phyloP scores from a whole-genome alignment of 305 asterid species.

The Fraxinus floribunda region DNA sequence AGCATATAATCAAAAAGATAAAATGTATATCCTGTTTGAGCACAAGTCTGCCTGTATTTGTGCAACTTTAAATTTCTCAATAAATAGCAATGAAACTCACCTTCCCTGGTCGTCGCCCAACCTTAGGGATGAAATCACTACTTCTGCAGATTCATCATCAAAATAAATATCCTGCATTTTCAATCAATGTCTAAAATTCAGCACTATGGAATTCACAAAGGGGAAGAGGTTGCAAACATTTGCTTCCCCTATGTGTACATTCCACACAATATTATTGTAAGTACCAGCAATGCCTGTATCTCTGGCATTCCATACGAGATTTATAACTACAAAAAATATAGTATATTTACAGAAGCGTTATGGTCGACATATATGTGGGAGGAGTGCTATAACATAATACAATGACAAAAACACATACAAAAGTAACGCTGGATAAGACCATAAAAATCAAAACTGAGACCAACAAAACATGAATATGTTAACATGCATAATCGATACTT shows the following conservation, averaged over 20 bases:
- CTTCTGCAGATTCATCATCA: constrained; percentile 96
- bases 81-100: constrained; percentile 41
- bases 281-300: background rate
- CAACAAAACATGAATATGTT: background rate
- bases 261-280: background rate
- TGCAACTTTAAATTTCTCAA: background rate
- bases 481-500: background rate
- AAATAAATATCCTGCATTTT: constrained; percentile 84
- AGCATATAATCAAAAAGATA: background rate
- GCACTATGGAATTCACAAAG: constrained; percentile 9
- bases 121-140: constrained; percentile 93
- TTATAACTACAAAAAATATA: background rate
- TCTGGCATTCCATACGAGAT: background rate
- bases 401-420: background rate
- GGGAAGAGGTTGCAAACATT: background rate
- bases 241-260: background rate
- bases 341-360: background rate
- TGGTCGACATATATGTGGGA: background rate
- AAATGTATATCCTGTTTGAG: background rate
- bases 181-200: constrained; percentile 24
- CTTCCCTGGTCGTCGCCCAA: constrained; percentile 96
- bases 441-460: background rate
- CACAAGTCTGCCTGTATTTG: background rate
- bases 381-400: background rate
- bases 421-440: background rate